Percentiles rank a stretch among this genome's conserved stretches.
Conservation (phyloP, 164 flowering plant genomes). For the Vitis rotundifolia region DNA sequence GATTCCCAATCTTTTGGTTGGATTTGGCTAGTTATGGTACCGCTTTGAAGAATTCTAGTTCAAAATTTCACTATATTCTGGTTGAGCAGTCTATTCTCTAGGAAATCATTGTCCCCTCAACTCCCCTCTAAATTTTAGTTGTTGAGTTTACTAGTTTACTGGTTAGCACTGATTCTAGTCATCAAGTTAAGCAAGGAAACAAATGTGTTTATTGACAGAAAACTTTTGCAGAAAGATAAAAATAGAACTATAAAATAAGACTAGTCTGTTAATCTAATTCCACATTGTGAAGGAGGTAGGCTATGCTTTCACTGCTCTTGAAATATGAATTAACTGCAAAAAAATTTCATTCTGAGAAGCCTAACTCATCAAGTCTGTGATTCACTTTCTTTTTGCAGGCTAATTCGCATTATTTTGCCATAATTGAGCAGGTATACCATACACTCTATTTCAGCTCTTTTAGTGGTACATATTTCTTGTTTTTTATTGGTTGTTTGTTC, state of each 20-base stretch:
- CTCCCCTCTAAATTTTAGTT: no score
- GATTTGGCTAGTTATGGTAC: no score
- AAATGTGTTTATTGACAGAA: not conserved
- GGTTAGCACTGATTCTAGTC: not conserved
- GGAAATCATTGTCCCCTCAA: no score
- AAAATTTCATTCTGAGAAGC: not conserved
- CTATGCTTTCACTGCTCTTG: not conserved
- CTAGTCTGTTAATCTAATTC: not conserved
- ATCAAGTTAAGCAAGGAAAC: not conserved
- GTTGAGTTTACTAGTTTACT: not conserved
- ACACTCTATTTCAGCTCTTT: not conserved
- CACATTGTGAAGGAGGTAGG: not conserved
- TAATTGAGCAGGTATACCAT: conserved; percentile 80
- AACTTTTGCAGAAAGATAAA: not conserved
- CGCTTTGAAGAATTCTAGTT: no score
- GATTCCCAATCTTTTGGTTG: no score
- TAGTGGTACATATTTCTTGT: not conserved
- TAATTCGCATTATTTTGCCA: conserved; percentile 79
- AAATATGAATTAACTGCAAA: not conserved
- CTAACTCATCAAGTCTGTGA: conserved; percentile 5
- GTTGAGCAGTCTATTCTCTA: no score
- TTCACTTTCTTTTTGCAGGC: conserved; percentile 40
- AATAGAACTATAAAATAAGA: not conserved
- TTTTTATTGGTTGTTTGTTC: not conserved
- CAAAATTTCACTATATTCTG: no score